Evolutionary conservation across 306 rosid genomes (phyloP), one percentile per base, ranked within the genome.

Genomic region (Alnus rubra): DNA sequence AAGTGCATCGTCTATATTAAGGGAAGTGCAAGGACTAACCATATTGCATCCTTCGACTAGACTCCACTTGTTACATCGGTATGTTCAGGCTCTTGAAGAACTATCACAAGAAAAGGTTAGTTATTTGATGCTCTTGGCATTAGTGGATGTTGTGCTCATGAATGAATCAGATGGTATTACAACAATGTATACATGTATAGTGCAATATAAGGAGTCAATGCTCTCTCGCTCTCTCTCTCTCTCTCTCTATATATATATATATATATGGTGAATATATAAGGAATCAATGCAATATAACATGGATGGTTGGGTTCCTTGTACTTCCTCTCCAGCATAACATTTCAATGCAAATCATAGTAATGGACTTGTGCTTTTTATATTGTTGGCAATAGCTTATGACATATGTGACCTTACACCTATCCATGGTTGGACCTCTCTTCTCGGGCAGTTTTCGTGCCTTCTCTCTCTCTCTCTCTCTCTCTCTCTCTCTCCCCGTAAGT

Each of bases 101-200:
- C 83, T 96, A 50, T 86, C 97, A 0, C 85, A 80, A 79, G 94
- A 96, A 81, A 89, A 88, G 91, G 99, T 89, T 74, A 30, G 82
- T 77, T 75, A 75, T 54, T 80, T 42, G n/a, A 9, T 67, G 72
- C 72, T 67, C 51, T 67, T 42, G 72, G 72, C 51, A 18, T 37
- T 67, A 39, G 42, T n/a, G 10, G 72, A 67, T 18, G 18, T 16
- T 16, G 51, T 67, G 50, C 49, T 39, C n/a, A 9, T 39, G 28
- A 67, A 15, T n/a, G 42, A 67, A 39, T 65, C 28, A 2, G 71
- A 65, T 8, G 13, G 9, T 58, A 58, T 2, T 58, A 7, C 11
- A 37, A 7, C 15, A 33, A 63, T 64, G 11, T 8, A 0, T 65
- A 37, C 44, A 31, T 33, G 16, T 53, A 18, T 4, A 53, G 6